These are phyloP conservation scores for Gaeumannomyces tritici DNA, from an alignment of 2,329 filamentous ascomycete genomes.

Conservation along the genomic window DNA sequence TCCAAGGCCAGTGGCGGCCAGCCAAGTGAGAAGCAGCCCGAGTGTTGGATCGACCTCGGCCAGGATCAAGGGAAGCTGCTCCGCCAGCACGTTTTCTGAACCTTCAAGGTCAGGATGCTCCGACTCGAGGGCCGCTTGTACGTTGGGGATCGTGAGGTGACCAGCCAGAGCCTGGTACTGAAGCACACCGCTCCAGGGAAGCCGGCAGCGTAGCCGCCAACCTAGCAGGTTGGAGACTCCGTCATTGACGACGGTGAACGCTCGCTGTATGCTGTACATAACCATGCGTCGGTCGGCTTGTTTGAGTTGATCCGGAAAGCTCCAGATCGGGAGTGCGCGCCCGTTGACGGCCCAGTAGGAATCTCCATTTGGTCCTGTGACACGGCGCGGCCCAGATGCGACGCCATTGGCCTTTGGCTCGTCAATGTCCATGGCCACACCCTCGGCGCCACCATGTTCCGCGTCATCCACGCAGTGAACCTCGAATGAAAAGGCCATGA, in stretches of 20 bases:
- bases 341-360: slow-evolving; percentile 1
- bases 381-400: not conserved
- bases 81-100: slow-evolving; percentile 39
- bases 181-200: slow-evolving; percentile 44
- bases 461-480: not conserved
- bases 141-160: slow-evolving; percentile 48
- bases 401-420: not conserved
- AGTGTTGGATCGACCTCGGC: slow-evolving; percentile 59
- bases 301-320: slow-evolving; percentile 27
- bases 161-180: slow-evolving; percentile 52
- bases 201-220: slow-evolving; percentile 23
- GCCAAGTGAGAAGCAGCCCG: slow-evolving; percentile 54
- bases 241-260: not conserved
- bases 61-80: slow-evolving; percentile 53
- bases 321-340: not conserved
- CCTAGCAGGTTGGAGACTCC: slow-evolving; percentile 1
- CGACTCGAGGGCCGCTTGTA: slow-evolving; percentile 46
- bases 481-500: slow-evolving; percentile 8
- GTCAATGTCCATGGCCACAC: not conserved
- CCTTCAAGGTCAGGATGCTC: slow-evolving; percentile 32
- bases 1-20: slow-evolving; percentile 56
- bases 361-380: not conserved
- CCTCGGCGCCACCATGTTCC: not conserved
- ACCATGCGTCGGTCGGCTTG: slow-evolving; percentile 57
- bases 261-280: slow-evolving; percentile 40